Evolutionary conservation across 768 basidiomycete species (phyloP), one percentile per base, ranked within the genome.

Genomic region (Tulasnella sp.): DNA sequence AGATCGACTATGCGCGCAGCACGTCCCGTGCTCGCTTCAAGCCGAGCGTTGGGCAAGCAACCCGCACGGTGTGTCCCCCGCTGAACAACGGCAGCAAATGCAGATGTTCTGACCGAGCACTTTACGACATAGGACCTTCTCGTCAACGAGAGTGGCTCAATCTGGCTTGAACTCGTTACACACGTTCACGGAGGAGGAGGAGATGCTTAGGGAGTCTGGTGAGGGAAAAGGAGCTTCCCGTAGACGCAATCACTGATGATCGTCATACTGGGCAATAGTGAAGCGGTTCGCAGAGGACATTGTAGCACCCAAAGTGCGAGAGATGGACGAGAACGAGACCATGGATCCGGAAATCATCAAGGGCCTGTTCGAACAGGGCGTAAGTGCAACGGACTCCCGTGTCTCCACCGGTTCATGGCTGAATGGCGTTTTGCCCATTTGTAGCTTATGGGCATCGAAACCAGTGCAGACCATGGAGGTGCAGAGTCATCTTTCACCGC

Each of bases 401-500:
- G 41, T 20, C 48, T n/a, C 28, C 80, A 79, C 46, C 72, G 28
- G 69, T 80, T 74, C 24, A 24, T 78, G 64, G 34, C 50, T 46
- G 77, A 54, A 24, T 82, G 82, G 46, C 75, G 14, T 46, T 69
- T 41, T 40, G n/a, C 69, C 42, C 41, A 50, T 60, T 80, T 48
- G 72, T 80, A 98, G 96, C 90, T 99, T 73, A 99, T 99, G 98
- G 97, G 95, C 50, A 97, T 99, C 80, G 98, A 99, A 87, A 98
- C 96, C 9, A 90, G 89, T 74, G 89, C 90, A 24, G 95, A 93
- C 34, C 90, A 94, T 80, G 94, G 94, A 4, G 98, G 98, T 48
- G 89, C 97, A 5, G 97, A 94, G 84, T 93, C 91, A 42, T 96
- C 95, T 2, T 99, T 99, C 86, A 98, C 94, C 0, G 92, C 95